These are phyloP conservation scores for Nicotiana paniculata DNA, from an alignment of 257 asterid genomes.

Conservation along the genomic window DNA sequence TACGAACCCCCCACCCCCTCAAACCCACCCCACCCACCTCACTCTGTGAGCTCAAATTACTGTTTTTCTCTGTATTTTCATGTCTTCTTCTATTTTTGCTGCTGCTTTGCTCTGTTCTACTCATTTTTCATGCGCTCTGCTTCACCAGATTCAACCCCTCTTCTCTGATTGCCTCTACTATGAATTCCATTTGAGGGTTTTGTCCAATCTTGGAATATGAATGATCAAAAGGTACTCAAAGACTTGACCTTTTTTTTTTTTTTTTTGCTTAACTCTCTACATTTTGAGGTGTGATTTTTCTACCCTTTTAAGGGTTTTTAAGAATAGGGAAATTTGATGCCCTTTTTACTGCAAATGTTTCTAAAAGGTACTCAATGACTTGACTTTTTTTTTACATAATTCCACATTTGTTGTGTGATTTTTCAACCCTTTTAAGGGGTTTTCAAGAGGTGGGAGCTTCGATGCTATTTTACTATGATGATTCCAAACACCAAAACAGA, in stretches of 20 bases:
- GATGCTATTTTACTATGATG: neutral
- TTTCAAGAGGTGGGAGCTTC: neutral
- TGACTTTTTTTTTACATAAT: neutral
- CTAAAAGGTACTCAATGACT: neutral
- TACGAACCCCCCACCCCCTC: neutral
- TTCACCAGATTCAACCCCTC: neutral
- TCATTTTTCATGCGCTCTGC: neutral
- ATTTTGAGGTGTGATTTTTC: neutral
- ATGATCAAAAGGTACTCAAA: slow-evolving; percentile 11
- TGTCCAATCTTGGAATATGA: neutral
- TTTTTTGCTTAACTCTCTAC: neutral
- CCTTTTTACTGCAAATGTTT: neutral
- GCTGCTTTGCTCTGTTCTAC: neutral
- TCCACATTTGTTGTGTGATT: neutral
- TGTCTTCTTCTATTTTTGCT: neutral
- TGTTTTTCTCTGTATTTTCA: neutral
- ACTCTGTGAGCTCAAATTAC: neutral
- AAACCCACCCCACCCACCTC: neutral
- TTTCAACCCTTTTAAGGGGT: neutral
- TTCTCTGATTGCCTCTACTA: neutral
- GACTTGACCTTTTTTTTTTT: neutral
- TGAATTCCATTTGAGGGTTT: neutral
- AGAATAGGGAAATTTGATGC: neutral
- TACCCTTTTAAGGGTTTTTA: neutral
- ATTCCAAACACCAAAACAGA: neutral